Conservation (phyloP, 2,329 filamentous ascomycete genomes). For the Aureobasidium uvarum region DNA sequence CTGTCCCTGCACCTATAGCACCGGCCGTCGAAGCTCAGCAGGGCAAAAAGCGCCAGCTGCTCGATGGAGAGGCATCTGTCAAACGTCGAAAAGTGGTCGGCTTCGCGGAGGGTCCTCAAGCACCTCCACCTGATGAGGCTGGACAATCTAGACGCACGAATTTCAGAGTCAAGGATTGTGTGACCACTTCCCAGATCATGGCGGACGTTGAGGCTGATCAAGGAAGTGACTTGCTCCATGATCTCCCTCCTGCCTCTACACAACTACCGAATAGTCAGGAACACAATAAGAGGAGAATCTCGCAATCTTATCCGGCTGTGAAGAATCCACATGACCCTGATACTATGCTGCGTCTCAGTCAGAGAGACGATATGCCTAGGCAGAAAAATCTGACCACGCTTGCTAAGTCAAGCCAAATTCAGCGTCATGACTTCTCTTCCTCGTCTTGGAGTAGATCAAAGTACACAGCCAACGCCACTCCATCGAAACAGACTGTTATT, state of each 20-base stretch:
- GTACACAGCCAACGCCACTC: slow-evolving; percentile 31
- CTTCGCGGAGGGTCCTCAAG: background rate
- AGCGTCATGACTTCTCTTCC: background rate
- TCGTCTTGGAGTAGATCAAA: slow-evolving; percentile 39
- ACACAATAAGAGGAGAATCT: slow-evolving; percentile 3
- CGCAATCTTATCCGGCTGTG: slow-evolving; percentile 67
- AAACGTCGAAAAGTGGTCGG: slow-evolving; percentile 24
- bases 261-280: slow-evolving; percentile 31
- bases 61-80: slow-evolving; percentile 4
- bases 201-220: slow-evolving; percentile 13
- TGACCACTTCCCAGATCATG: slow-evolving; percentile 23
- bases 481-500: background rate
- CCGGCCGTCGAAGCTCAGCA: background rate
- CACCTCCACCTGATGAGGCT: background rate
- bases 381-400: slow-evolving; percentile 50
- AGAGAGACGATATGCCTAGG: slow-evolving; percentile 49
- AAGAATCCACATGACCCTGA: slow-evolving; percentile 69
- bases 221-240: slow-evolving; percentile 21
- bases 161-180: slow-evolving; percentile 32
- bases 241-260: slow-evolving; percentile 33
- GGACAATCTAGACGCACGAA: background rate
- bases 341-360: slow-evolving; percentile 64
- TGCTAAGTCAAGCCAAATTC: slow-evolving; percentile 29
- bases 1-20: background rate
- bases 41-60: slow-evolving; percentile 5